Percentiles rank a stretch among this genome's conserved stretches.
Evolutionary conservation across 179 eudicot species (phyloP).

Genomic region (Nepenthes alata): DNA sequence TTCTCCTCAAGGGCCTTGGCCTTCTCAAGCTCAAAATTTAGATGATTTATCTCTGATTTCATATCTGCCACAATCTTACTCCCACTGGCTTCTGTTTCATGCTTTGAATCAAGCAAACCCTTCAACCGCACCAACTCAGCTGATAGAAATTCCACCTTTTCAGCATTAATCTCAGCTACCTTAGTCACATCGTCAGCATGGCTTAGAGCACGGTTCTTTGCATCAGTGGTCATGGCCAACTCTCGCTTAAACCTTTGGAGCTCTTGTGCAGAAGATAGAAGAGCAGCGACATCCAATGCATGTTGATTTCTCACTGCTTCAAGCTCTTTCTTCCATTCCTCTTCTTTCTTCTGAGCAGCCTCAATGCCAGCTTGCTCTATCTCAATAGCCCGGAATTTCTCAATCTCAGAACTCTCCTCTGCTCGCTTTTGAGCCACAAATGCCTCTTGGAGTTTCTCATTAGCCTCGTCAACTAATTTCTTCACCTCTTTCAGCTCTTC

Average conservation of each 20-base stretch:
- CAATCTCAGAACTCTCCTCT: conserved; percentile 71
- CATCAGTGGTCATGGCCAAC: conserved; percentile 44
- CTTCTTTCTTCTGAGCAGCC: conserved; percentile 65
- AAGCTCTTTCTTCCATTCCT: conserved; percentile 63
- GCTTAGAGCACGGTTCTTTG: conserved; percentile 61
- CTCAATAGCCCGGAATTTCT: conserved; percentile 76
- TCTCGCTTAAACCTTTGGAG: conserved; percentile 63
- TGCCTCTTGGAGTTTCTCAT: conserved; percentile 68
- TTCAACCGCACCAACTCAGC: conserved; percentile 58
- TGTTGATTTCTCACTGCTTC: conserved; percentile 67
- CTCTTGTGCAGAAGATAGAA: conserved; percentile 55
- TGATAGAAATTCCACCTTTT: conserved; percentile 49
- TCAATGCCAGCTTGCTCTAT: conserved; percentile 81
- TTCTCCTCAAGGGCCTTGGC: conserved; percentile 39
- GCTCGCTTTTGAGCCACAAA: conserved; percentile 77
- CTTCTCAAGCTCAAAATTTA: conserved; percentile 43
- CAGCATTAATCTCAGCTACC: conserved; percentile 65
- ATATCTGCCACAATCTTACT: conserved; percentile 24
- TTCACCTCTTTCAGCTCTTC: conserved; percentile 62
- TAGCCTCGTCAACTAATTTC: conserved; percentile 63
- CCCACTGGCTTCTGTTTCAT: conserved; percentile 26
- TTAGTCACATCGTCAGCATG: conserved; percentile 88
- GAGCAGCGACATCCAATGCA: conserved; percentile 50
- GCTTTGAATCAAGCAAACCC: conserved; percentile 50
- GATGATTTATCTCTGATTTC: conserved; percentile 34